Evolutionary conservation across 2,329 filamentous ascomycete species (phyloP), one percentile per base, ranked within the genome.

Genomic region (Cadophora sp.): DNA sequence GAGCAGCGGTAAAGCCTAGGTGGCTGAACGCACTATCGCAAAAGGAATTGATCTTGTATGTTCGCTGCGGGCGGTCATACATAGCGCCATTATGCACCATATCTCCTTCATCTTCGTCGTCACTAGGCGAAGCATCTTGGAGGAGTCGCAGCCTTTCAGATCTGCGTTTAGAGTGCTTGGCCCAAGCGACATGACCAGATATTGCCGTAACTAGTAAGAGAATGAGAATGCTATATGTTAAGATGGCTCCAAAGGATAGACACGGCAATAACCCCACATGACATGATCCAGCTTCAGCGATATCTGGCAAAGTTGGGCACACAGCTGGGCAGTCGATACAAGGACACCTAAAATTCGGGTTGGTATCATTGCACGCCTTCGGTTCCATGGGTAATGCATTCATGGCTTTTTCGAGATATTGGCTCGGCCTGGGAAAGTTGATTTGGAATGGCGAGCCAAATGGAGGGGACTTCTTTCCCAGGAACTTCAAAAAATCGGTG

Each of bases 361-460:
- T 93, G 46, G 92, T 88, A 73, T 95, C 94, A 78, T 97, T 97
- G 84, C 96, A 99, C 65, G 91, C 89, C 80, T 96, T 95, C 0
- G 94, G 87, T 64, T 83, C 87, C 81, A 94, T 91, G 40, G 91
- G 82, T 72, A 90, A 83, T 0, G 93, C 83, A 11, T 85, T 78
- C 91, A 98, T 97, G n/a, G 82, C 84, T 0, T 88, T 85, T 60
- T 92, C 88, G 12, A 84, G 79, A 71, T 89, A 88, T 8, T 86
- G 79, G 11, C 79, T 82, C 68, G 79, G 87, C 72, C 80, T 82
- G 11, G 88, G 95, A 75, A 96, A 99, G 83, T 99, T 97, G 82
- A 99, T 97, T 82, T 99, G 96, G 80, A 99, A 99, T 0, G 96
- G 96, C 66, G 95, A 98, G 4, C 97, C 97, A 37, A 88, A 76